Evolutionary conservation across 2,329 filamentous ascomycete genomes (phyloP).

Genomic region (Colletotrichum lini): DNA sequence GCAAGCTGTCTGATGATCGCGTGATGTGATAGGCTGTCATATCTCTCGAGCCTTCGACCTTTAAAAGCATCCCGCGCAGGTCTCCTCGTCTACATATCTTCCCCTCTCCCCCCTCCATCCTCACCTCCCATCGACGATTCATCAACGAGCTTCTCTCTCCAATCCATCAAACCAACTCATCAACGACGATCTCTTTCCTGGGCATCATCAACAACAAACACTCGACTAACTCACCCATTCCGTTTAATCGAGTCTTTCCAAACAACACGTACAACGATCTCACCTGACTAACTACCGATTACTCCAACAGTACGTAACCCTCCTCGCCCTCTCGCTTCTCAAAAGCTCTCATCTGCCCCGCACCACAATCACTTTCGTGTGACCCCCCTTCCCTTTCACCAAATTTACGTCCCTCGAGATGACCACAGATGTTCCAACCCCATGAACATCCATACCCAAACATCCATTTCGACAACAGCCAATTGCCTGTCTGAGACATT

Average conservation of each 20-base stretch:
- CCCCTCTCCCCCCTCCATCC: slow-evolving; percentile 18
- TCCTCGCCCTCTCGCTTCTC: not conserved
- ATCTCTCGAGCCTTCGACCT: slow-evolving; percentile 32
- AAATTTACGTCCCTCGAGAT: not conserved
- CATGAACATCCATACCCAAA: slow-evolving; percentile 1
- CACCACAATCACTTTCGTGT: slow-evolving; percentile 24
- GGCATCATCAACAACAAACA: slow-evolving; percentile 13
- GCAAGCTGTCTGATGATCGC: slow-evolving; percentile 41
- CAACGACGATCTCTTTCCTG: slow-evolving; percentile 4
- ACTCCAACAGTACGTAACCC: slow-evolving; percentile 43
- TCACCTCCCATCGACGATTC: slow-evolving; percentile 37
- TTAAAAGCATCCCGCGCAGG: slow-evolving; percentile 38
- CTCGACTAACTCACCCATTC: slow-evolving; percentile 2
- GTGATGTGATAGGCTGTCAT: slow-evolving; percentile 43
- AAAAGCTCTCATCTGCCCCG: slow-evolving; percentile 28
- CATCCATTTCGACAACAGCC: not conserved
- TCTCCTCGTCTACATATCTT: slow-evolving; percentile 35
- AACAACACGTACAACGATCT: slow-evolving; percentile 1
- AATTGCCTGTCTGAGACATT: not conserved
- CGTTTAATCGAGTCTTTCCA: not conserved
- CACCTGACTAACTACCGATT: slow-evolving; percentile 1
- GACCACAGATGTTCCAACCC: not conserved
- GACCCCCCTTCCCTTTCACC: slow-evolving; percentile 5
- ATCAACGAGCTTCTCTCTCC: slow-evolving; percentile 1
- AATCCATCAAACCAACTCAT: slow-evolving; percentile 1